phyloP scores from a whole-genome alignment of 371 early-diverging fungal genomes.

The Mortierella sp. region DNA sequence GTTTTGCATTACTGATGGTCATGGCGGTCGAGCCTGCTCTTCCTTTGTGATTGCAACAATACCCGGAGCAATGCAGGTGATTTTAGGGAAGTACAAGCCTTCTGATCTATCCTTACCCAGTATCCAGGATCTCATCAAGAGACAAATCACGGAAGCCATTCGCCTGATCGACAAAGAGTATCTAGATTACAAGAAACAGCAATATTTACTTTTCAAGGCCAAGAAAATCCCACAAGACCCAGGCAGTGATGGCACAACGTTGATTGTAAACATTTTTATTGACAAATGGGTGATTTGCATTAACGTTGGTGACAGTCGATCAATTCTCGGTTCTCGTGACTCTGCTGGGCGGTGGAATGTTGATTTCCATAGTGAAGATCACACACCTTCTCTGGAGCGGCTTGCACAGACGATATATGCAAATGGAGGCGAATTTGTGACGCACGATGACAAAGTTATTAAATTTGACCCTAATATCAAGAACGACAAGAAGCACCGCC shows the following conservation, averaged over 20 bases:
- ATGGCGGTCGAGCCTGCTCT: slow-evolving; percentile 76
- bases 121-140: slow-evolving; percentile 62
- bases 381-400: slow-evolving; percentile 74
- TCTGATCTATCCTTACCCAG: slow-evolving; percentile 51
- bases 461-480: slow-evolving; percentile 64
- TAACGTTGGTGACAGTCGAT: slow-evolving; percentile 90
- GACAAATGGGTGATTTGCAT: slow-evolving; percentile 82
- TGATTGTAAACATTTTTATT: slow-evolving; percentile 79
- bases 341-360: slow-evolving; percentile 64
- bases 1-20: slow-evolving; percentile 75
- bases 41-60: slow-evolving; percentile 70
- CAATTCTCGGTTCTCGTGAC: slow-evolving; percentile 69
- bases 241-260: slow-evolving; percentile 87
- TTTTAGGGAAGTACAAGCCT: slow-evolving; percentile 64
- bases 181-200: slow-evolving; percentile 65
- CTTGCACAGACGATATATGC: slow-evolving; percentile 72
- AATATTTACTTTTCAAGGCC: slow-evolving; percentile 55
- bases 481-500: slow-evolving; percentile 63
- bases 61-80: slow-evolving; percentile 63
- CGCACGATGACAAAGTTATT: slow-evolving; percentile 74
- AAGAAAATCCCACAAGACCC: slow-evolving; percentile 57
- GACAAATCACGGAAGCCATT: slow-evolving; percentile 65
- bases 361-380: slow-evolving; percentile 74
- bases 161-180: slow-evolving; percentile 68
- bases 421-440: slow-evolving; percentile 77